These are phyloP conservation scores for Ganoderma leucocontextum DNA, from an alignment of 1,284 basidiomycete genomes.

Conservation along the genomic window DNA sequence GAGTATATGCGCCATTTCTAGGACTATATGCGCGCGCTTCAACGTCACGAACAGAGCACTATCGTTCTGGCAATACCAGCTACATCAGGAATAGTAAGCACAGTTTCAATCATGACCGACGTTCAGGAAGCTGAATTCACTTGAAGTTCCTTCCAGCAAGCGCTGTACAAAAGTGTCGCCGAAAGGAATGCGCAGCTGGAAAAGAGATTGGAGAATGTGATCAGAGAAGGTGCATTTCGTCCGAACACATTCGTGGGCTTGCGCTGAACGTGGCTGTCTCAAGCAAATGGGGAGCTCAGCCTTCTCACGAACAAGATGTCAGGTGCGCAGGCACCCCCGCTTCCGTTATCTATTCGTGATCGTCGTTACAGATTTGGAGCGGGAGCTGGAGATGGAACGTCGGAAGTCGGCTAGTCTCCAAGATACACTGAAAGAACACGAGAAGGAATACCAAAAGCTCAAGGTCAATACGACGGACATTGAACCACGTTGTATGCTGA, in stretches of 20 bases:
- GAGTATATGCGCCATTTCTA: constrained; percentile 26
- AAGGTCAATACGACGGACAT: constrained; percentile 56
- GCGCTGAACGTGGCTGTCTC: background rate
- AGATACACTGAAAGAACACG: constrained; percentile 75
- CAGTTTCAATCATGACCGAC: background rate
- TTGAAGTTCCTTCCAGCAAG: constrained; percentile 79
- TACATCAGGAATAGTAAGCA: constrained; percentile 80
- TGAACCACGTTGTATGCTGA: background rate
- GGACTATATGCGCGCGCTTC: constrained; percentile 8
- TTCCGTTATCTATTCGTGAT: background rate
- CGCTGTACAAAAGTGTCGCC: constrained; percentile 78
- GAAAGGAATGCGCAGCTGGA: constrained; percentile 83
- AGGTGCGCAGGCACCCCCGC: constrained; percentile 48
- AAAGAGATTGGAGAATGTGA: constrained; percentile 82
- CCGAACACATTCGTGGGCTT: background rate
- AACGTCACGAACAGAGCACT: constrained; percentile 60
- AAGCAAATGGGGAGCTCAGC: constrained; percentile 81
- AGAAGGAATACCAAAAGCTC: constrained; percentile 87
- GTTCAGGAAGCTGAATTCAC: background rate
- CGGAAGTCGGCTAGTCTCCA: constrained; percentile 76
- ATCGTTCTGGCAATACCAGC: constrained; percentile 89
- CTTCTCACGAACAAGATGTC: constrained; percentile 71
- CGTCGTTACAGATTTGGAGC: constrained; percentile 64
- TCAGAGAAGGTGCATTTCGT: constrained; percentile 71
- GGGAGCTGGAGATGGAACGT: constrained; percentile 80